Percentiles rank a stretch among this genome's conserved stretches.
Conservation (phyloP, 2,329 filamentous ascomycete genomes). For the Talaromyces pinophilus region DNA sequence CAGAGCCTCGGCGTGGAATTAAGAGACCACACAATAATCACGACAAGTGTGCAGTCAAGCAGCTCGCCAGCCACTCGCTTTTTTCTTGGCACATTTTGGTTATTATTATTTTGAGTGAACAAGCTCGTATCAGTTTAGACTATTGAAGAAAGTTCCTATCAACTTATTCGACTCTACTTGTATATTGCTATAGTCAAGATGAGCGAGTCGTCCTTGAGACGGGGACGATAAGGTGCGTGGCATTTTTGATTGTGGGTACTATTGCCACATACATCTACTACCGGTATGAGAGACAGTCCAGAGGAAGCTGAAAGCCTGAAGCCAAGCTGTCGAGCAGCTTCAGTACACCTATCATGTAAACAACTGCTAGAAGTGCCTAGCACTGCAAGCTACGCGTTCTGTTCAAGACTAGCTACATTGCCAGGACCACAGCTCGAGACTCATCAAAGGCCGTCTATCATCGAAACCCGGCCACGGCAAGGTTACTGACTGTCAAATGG, state of each 20-base stretch:
- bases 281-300: background rate
- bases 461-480: background rate
- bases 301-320: background rate
- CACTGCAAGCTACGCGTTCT: background rate
- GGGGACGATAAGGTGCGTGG: background rate
- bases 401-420: background rate
- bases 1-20: slow-evolving; percentile 14
- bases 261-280: background rate
- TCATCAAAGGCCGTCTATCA: background rate
- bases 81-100: background rate
- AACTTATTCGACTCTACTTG: background rate
- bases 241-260: background rate
- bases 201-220: background rate
- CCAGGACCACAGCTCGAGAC: background rate
- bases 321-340: background rate
- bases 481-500: background rate
- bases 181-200: background rate
- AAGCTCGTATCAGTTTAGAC: background rate
- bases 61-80: slow-evolving; percentile 21
- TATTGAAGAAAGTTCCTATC: background rate
- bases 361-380: background rate
- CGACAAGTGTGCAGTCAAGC: slow-evolving; percentile 15
- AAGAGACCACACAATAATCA: slow-evolving; percentile 17
- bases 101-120: background rate
- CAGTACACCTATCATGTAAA: background rate